These are phyloP conservation scores for Pythium brachiatum DNA, from an alignment of 352 stramenopile genomes.

Conservation along the genomic window DNA sequence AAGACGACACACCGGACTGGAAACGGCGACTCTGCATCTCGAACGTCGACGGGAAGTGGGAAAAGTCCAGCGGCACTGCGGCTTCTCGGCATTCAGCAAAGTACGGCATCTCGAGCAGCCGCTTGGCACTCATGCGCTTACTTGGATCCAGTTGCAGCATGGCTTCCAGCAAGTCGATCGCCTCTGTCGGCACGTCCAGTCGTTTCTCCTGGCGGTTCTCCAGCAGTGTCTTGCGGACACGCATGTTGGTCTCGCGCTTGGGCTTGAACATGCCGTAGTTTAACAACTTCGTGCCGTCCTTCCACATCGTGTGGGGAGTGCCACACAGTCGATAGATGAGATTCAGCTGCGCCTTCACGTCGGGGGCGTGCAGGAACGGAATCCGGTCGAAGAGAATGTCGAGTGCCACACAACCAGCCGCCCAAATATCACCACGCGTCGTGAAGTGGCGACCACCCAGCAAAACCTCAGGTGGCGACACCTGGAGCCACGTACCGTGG, in stretches of 20 bases:
- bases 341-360: slow-evolving; percentile 67
- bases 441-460: slow-evolving; percentile 68
- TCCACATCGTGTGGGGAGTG: slow-evolving; percentile 57
- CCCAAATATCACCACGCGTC: slow-evolving; percentile 77
- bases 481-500: slow-evolving; percentile 59
- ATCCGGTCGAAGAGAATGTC: slow-evolving; percentile 63
- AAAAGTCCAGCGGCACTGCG: slow-evolving; percentile 37
- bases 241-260: slow-evolving; percentile 76
- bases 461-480: slow-evolving; percentile 69
- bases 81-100: slow-evolving; percentile 45
- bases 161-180: slow-evolving; percentile 59
- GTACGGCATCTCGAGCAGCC: slow-evolving; percentile 55
- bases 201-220: slow-evolving; percentile 50
- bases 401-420: slow-evolving; percentile 59
- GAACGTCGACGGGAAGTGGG: slow-evolving; percentile 44
- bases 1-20: slow-evolving; percentile 26
- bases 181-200: slow-evolving; percentile 45
- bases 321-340: slow-evolving; percentile 79
- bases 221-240: slow-evolving; percentile 75
- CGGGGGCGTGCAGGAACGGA: slow-evolving; percentile 59
- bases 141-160: slow-evolving; percentile 78
- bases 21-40: slow-evolving; percentile 57
- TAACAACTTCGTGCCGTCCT: slow-evolving; percentile 47
- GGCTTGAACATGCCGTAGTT: slow-evolving; percentile 52
- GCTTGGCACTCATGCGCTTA: slow-evolving; percentile 46